These are phyloP conservation scores for Chaetomiaceae sp. DNA, from an alignment of 2,329 filamentous ascomycete species.

Conservation along the genomic window DNA sequence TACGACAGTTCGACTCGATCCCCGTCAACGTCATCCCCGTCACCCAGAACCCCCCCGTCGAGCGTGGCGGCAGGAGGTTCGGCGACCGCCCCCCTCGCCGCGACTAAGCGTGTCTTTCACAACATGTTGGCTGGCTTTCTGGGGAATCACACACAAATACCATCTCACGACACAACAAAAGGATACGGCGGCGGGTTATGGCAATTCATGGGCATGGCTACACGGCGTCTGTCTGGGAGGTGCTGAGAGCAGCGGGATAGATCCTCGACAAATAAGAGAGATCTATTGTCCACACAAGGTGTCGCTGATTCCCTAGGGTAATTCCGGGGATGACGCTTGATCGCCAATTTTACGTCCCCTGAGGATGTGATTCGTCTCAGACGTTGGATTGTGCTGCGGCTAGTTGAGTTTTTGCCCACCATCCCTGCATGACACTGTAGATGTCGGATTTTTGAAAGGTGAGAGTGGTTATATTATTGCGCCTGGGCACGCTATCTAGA, in stretches of 20 bases:
- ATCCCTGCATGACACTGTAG: too few relatives aligned
- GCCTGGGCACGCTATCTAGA: neutral
- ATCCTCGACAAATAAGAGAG: conserved; percentile 42
- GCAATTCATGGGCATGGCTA: conserved; percentile 43
- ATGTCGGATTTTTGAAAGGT: too few relatives aligned
- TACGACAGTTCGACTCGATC: conserved; percentile 83
- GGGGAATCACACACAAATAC: conserved; percentile 1
- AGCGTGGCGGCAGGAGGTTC: conserved; percentile 58
- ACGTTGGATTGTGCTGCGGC: neutral
- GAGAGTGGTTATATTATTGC: neutral
- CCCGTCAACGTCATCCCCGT: conserved; percentile 94
- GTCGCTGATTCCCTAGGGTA: conserved; percentile 72
- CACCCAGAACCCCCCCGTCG: conserved; percentile 77
- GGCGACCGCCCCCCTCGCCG: conserved; percentile 44
- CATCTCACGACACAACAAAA: conserved; percentile 19
- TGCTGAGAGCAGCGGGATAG: conserved; percentile 53
- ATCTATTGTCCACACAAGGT: conserved; percentile 67
- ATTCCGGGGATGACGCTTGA: conserved; percentile 77
- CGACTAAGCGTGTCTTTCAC: conserved; percentile 36
- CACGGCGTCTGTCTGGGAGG: conserved; percentile 53
- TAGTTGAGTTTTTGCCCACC: neutral
- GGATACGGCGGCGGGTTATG: conserved; percentile 28
- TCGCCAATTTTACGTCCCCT: conserved; percentile 61
- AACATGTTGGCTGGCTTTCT: conserved; percentile 11
- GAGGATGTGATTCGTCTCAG: neutral